phyloP scores from a whole-genome alignment of 2,329 filamentous ascomycete species.

The Bipolaris gigantea region DNA sequence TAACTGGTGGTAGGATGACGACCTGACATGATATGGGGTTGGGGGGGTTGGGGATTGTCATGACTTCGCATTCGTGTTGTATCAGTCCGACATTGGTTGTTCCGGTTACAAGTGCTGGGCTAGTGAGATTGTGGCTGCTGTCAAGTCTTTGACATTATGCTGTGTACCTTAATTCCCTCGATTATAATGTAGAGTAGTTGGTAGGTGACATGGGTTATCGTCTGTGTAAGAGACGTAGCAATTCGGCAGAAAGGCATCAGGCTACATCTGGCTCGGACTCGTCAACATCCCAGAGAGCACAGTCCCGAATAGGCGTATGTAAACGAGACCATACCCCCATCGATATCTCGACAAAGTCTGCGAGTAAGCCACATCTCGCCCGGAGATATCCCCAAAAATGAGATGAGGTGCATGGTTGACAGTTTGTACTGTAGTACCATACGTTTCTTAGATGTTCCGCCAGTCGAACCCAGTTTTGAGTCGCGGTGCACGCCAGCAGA shows the following conservation, averaged over 20 bases:
- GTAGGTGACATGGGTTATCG: neutral
- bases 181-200: neutral
- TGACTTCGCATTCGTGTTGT: neutral
- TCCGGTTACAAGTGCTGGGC: slow-evolving; percentile 3
- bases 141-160: neutral
- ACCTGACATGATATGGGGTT: neutral
- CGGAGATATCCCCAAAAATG: neutral
- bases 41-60: neutral
- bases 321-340: neutral
- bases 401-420: neutral
- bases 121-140: slow-evolving; percentile 2
- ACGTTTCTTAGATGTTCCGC: neutral
- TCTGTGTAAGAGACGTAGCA: neutral
- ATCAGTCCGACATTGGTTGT: neutral
- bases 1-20: neutral
- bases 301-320: neutral
- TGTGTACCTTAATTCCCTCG: neutral
- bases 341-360: neutral
- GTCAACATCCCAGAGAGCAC: neutral
- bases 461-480: neutral
- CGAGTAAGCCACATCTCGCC: neutral
- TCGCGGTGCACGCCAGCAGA: neutral
- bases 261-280: neutral
- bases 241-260: neutral
- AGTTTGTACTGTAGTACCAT: neutral